Conservation (phyloP, 768 basidiomycete genomes). For the Scleroderma bovista region DNA sequence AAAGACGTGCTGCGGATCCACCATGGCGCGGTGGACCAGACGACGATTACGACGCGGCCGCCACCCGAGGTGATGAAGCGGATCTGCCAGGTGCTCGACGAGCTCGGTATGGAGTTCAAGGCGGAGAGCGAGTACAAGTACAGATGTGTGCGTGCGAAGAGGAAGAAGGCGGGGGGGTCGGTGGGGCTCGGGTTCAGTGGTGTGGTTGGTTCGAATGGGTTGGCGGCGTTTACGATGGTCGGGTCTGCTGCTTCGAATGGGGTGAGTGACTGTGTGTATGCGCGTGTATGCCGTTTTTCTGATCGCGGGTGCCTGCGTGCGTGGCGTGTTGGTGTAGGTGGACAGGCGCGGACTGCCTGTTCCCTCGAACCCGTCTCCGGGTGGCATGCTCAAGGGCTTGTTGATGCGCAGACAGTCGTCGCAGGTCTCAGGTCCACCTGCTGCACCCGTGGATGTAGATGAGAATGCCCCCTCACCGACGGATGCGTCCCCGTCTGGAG, state of each 20-base stretch:
- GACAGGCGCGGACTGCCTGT: constrained; percentile 86
- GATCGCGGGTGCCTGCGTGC: neutral
- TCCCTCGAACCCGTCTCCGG: constrained; percentile 68
- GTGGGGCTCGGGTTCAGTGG: constrained; percentile 41
- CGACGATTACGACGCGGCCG: constrained; percentile 75
- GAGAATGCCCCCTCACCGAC: constrained; percentile 28
- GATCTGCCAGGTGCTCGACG: constrained; percentile 70
- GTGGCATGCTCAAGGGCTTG: constrained; percentile 80
- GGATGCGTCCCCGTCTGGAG: constrained; percentile 33
- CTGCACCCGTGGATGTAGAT: constrained; percentile 53
- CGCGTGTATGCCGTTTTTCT: neutral
- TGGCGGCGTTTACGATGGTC: constrained; percentile 72
- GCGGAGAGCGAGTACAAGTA: constrained; percentile 89
- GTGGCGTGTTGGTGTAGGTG: constrained; percentile 42
- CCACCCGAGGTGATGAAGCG: constrained; percentile 88
- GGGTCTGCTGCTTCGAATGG: constrained; percentile 84
- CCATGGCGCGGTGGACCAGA: constrained; percentile 88
- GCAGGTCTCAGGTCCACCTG: constrained; percentile 51
- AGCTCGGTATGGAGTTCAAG: constrained; percentile 88
- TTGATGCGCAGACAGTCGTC: constrained; percentile 90
- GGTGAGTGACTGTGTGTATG: constrained; percentile 46
- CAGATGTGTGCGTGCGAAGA: constrained; percentile 76
- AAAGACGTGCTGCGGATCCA: constrained; percentile 70
- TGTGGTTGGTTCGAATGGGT: constrained; percentile 35
- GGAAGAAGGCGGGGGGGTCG: constrained; percentile 50